Conservation (phyloP, 805 yeast genomes). For the Cyberlindnera mississippiensis region DNA sequence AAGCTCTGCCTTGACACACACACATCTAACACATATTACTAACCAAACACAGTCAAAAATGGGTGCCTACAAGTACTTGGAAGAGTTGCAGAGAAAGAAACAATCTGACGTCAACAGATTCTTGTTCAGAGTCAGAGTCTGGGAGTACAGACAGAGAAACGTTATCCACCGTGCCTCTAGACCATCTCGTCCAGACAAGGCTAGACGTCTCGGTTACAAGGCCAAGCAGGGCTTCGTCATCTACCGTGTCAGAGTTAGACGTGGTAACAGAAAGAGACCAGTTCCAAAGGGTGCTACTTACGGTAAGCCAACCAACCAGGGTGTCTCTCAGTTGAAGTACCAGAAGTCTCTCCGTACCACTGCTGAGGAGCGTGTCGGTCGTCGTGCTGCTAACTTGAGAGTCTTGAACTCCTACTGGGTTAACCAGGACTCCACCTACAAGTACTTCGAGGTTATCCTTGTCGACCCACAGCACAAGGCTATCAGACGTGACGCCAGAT, state of each 20-base stretch:
- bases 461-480: slow-evolving; percentile 98
- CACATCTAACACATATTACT: slow-evolving; percentile 2
- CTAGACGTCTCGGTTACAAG: slow-evolving; percentile 99
- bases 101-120: slow-evolving; percentile 99
- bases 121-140: slow-evolving; percentile 99
- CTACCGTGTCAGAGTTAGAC: slow-evolving; percentile 98
- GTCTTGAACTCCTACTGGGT: slow-evolving; percentile 99
- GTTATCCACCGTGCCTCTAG: slow-evolving; percentile 98
- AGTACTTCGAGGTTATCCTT: slow-evolving; percentile 96
- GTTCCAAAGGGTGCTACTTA: slow-evolving; percentile 99
- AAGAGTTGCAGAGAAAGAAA: slow-evolving; percentile 99
- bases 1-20: background rate
- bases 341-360: slow-evolving; percentile 97
- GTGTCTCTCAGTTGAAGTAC: slow-evolving; percentile 98
- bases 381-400: slow-evolving; percentile 98
- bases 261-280: slow-evolving; percentile 99
- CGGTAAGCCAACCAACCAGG: slow-evolving; percentile 99
- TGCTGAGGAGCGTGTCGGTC: slow-evolving; percentile 99
- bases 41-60: slow-evolving; percentile 36
- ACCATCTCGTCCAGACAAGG: slow-evolving; percentile 99
- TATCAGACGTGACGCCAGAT: slow-evolving; percentile 96
- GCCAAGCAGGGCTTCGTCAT: slow-evolving; percentile 99
- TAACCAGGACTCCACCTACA: slow-evolving; percentile 99
- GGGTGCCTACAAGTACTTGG: slow-evolving; percentile 99
- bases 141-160: slow-evolving; percentile 99